Evolutionary conservation across 768 basidiomycete genomes (phyloP), one percentile per base, ranked within the genome.

Genomic region (Lactifluus echinatus): DNA sequence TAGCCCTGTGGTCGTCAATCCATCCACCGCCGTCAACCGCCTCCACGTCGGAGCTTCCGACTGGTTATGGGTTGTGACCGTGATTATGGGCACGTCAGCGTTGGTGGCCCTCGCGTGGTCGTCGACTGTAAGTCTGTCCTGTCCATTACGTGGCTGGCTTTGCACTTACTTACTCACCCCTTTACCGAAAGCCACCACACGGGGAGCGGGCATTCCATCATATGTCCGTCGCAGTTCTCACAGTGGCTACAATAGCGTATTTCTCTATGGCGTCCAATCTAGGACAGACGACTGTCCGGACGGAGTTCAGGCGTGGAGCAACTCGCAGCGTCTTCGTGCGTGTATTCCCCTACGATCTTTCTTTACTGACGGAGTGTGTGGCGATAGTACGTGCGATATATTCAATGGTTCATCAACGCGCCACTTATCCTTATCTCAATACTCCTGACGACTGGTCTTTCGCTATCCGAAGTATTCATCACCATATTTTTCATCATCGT

Each of bases 221-320:
- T 56, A 68, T 81, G 19, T 74, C 73, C 24, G 59, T 75, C 19
- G 68, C 77, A 48, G 69, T 83, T 34, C 68, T 82, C 24, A 69
- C 73, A 4, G 78, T 78, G 1, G 69, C 79, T 0, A 65, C 72
- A 11, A 72, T 82, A 51, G 67, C 75, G 0, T 80, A 79, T 66
- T 80, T 79, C 65, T 66, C 75, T 8, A 80, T 82, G 80, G 82
- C 80, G 0, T 81, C 80, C 15, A 71, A 81, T 64, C 69, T 82
- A 31, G 82, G 82, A 17, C 69, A 69, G 51, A 74, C 79, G 0
- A 66, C 76, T 33, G 64, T 83, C 46, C 55, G 31, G 6, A 71
- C 74, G 24, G 78, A 79, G 63, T 79, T 76, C 58, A 57, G 69
- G 45, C 56, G 52, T 43, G 64, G 56, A 8, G 42, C 62, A 3